phyloP scores from a whole-genome alignment of 2,329 filamentous ascomycete species.

The Geosmithia putterillii region DNA sequence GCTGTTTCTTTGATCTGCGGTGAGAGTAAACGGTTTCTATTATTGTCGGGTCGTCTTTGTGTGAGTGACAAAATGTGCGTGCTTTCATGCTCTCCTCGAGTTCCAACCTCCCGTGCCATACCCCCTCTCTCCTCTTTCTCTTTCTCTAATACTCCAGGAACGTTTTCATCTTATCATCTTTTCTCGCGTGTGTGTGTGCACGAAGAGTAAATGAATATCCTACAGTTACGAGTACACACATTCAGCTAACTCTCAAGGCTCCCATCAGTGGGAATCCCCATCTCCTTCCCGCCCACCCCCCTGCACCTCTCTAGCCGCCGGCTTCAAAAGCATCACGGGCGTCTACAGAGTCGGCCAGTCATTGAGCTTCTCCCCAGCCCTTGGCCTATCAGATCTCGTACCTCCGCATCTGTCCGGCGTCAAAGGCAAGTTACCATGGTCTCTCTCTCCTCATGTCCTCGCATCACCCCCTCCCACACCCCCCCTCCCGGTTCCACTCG shows the following conservation, averaged over 20 bases:
- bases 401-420: slow-evolving; percentile 8
- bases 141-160: too few relatives aligned
- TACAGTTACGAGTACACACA: too few relatives aligned
- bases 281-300: not conserved
- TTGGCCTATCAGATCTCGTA: slow-evolving; percentile 15
- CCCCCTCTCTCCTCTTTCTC: not conserved
- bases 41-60: not conserved
- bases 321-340: not conserved
- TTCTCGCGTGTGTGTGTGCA: not conserved
- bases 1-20: too few relatives aligned
- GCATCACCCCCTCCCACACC: slow-evolving; percentile 9
- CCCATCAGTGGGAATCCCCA: too few relatives aligned
- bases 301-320: slow-evolving; percentile 1
- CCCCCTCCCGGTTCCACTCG: slow-evolving; percentile 23
- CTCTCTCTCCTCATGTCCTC: not conserved
- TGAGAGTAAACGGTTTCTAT: not conserved
- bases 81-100: not conserved
- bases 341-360: slow-evolving; percentile 2
- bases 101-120: too few relatives aligned
- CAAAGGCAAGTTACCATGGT: slow-evolving; percentile 6
- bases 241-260: too few relatives aligned
- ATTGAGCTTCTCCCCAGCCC: not conserved
- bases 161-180: too few relatives aligned
- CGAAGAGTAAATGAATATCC: not conserved
- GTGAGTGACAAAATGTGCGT: not conserved